Base-by-base conservation (phyloP, 2,329 filamentous ascomycete species). In the Botrytis fabae region DNA sequence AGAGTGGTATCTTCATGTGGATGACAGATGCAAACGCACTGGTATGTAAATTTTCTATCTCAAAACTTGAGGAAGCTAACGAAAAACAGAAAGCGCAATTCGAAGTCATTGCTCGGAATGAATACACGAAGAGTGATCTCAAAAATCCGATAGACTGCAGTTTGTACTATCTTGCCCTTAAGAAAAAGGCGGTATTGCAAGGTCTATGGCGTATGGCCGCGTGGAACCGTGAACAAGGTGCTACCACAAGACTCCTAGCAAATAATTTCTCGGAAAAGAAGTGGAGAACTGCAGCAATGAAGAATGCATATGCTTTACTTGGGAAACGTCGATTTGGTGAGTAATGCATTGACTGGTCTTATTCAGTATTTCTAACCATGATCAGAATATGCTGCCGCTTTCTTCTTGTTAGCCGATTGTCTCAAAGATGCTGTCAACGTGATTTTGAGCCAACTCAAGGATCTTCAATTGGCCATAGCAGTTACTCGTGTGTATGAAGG, bases 1-100 rank as follows among this genome's bases (percentile, higher is more conserved):
- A 97, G 80, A 93, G 92, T 76, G 96, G 96, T 18, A 87, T 98
- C 72, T 98, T 97, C 80, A 95, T 98, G 90, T 99, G 96, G 95
- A 86, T 99, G 75, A 89, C 90, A 0, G 95, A 98, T 81, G 82
- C 86, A 28, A 88, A 87, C 71, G 90, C 94, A 35, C 84, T 98
- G 80, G 93, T 96, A 86, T 82, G 90, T 81, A 70, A 60, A 60
- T 3, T 5, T 44, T n/a, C 40, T 42, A 1, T 57, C 18, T 22
- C 16, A 10, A 35, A 18, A 46, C 76, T n/a, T 6, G 48, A 51
- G 28, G 10, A 38, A 20, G 20, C 75, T 77, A 74, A 76, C 22
- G 38, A 57, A 51, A 57, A 68, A 73, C 77, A 93, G 91, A 90
- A 87, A 81, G 82, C 88, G 0, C 93, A 98, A 79, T 95, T 99